phyloP scores from a whole-genome alignment of 176 grass and related monocot species.

The maize (Zea mays) region Zm-B73-REFERENCE-NAM-5.0 NC_050098.1:211713001-211713500 shows the following conservation, averaged over 20 bases:
- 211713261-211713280: conserved; percentile 26
- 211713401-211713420: conserved; percentile 87
- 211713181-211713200: conserved; percentile 84
- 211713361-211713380: conserved; percentile 96
- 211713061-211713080: conserved; percentile 5
- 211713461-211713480: neutral
- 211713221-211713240: conserved; percentile 21
- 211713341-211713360: neutral
- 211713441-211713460: conserved; percentile 70
- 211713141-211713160: conserved; percentile 89
- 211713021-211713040: neutral
- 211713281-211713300: neutral
- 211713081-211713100: conserved; percentile 9
- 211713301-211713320: neutral
- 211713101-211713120: conserved; percentile 42
- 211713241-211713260: neutral
- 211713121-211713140: conserved; percentile 89
- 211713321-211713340: neutral
- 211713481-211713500: conserved; percentile 13
- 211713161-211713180: conserved; percentile 92
- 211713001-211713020: conserved; percentile 11
- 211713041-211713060: conserved; percentile 11
- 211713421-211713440: conserved; percentile 95
- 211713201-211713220: neutral
- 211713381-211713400: conserved; percentile 84